A percentile compares a stretch with the other conserved stretches of the same genome.
Conservation (phyloP, 768 basidiomycete genomes). For the Melanogaster broomeanus region DNA sequence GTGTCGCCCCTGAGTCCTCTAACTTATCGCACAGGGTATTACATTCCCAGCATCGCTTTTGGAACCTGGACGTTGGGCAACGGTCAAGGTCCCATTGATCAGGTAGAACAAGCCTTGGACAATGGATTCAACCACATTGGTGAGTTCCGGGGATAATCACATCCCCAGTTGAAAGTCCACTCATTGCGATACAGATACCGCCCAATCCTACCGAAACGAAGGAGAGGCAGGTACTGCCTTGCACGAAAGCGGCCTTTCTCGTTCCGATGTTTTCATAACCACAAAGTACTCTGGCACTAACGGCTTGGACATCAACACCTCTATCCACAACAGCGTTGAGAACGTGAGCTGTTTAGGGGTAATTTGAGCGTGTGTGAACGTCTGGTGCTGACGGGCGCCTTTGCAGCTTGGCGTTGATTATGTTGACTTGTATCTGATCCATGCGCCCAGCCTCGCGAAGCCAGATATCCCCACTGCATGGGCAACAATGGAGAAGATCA, state of each 20-base stretch:
- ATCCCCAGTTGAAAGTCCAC: not conserved
- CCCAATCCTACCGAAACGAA: slow-evolving; percentile 63
- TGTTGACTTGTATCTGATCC: slow-evolving; percentile 74
- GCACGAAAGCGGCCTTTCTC: slow-evolving; percentile 55
- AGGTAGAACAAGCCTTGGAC: slow-evolving; percentile 62
- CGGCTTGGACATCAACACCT: slow-evolving; percentile 53
- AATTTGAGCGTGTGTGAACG: not conserved
- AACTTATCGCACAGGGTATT: slow-evolving; percentile 36
- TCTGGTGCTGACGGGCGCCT: not conserved
- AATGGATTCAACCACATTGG: slow-evolving; percentile 66
- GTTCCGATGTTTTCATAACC: slow-evolving; percentile 63
- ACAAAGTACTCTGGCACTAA: slow-evolving; percentile 61
- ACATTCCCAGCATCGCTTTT: slow-evolving; percentile 53
- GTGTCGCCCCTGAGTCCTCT: not conserved
- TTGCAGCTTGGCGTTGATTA: slow-evolving; percentile 60
- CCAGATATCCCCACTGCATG: slow-evolving; percentile 65
- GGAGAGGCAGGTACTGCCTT: slow-evolving; percentile 40
- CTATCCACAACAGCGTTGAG: slow-evolving; percentile 56
- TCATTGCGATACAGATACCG: slow-evolving; percentile 50
- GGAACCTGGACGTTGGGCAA: slow-evolving; percentile 69
- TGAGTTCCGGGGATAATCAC: slow-evolving; percentile 24
- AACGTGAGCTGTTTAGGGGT: slow-evolving; percentile 41
- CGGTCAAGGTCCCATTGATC: slow-evolving; percentile 50
- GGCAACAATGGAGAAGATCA: slow-evolving; percentile 62
- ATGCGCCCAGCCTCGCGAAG: slow-evolving; percentile 51